Evolutionary conservation across 306 rosid genomes (phyloP), one percentile per base, ranked within the genome.

Genomic region (Cicer pinnatifidum): DNA sequence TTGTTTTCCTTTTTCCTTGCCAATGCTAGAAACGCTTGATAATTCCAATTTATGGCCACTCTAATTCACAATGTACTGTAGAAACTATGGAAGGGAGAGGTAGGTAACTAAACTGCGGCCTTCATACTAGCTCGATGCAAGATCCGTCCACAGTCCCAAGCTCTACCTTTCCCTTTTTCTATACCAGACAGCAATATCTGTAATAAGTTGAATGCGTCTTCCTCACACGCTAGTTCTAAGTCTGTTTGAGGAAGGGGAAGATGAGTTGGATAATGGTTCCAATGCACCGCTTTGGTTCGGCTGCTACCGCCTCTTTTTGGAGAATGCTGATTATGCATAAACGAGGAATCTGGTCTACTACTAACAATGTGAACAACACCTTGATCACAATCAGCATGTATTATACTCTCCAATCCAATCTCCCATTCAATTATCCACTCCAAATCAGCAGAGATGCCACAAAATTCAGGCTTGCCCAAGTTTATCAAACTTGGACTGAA

Each of bases 161-260:
- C 90, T 37, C 75, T 85, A 57, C 81, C 88, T 78, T 84, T 89
- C 58, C 89, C 92, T 11, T 75, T 68, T 77, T 88, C 87, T 54
- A 91, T 83, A 15, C 89, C 64, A 20, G 89, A 85, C 69, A 84
- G 62, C 77, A 91, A 77, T 76, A 79, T 70, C 75, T 83, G 84
- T 43, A 94, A 75, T 38, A 91, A 87, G 73, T 76, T 83, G 58
- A 80, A 71, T 7, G 91, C 97, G 1, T 91, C 92, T 83, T 88
- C 89, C 45, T 73, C 65, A 15, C 16, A 13, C 51, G 82, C 79
- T 37, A 94, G 83, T 81, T 91, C 96, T 76, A 94, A 72, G 85
- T 83, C 86, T 11, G 96, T 91, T 80, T 89, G 95, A 63, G 87
- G 84, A 54, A 91, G 88, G 10, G 98, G 98, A 82, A 87, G 91